Conservation (phyloP, 495 filamentous ascomycete species). For the Durotheca rogersii region DNA sequence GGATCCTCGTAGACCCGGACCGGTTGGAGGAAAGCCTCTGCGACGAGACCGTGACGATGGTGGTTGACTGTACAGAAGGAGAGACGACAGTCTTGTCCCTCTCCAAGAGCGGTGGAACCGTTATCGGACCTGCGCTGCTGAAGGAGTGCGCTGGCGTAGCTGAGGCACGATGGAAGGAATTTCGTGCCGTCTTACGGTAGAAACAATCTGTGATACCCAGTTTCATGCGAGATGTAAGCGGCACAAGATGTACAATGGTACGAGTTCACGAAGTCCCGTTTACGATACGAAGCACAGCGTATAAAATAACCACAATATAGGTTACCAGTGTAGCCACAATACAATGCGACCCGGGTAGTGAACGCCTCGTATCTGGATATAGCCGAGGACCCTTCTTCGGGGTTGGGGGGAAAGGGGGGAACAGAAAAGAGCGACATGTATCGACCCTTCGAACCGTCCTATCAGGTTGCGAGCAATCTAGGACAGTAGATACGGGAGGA, state of each 20-base stretch:
- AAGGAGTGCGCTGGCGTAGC: slow-evolving; percentile 43
- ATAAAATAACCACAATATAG: no score
- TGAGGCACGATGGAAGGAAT: slow-evolving; percentile 45
- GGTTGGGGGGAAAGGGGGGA: not conserved
- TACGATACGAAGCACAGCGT: no score
- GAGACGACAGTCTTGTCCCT: slow-evolving; percentile 64
- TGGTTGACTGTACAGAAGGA: slow-evolving; percentile 61
- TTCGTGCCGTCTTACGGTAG: slow-evolving; percentile 28
- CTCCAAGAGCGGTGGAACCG: slow-evolving; percentile 78
- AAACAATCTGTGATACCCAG: slow-evolving; percentile 20
- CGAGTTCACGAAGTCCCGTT: no score
- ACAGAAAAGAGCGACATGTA: slow-evolving; percentile 37
- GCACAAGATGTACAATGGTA: not conserved
- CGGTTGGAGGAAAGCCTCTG: slow-evolving; percentile 82
- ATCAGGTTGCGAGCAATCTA: slow-evolving; percentile 71
- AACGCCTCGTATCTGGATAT: no score
- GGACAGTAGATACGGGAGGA: slow-evolving; percentile 97
- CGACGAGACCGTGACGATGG: slow-evolving; percentile 68
- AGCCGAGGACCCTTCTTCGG: no score
- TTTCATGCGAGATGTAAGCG: slow-evolving; percentile 7
- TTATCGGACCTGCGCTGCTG: slow-evolving; percentile 42
- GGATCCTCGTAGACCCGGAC: slow-evolving; percentile 87
- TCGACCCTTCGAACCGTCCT: slow-evolving; percentile 72
- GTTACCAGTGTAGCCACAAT: no score
- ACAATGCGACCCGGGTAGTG: no score